Evolutionary conservation across 345 rosid genomes (phyloP), one percentile per base, ranked within the genome.

Genomic region (Dipteronia sinensis): DNA sequence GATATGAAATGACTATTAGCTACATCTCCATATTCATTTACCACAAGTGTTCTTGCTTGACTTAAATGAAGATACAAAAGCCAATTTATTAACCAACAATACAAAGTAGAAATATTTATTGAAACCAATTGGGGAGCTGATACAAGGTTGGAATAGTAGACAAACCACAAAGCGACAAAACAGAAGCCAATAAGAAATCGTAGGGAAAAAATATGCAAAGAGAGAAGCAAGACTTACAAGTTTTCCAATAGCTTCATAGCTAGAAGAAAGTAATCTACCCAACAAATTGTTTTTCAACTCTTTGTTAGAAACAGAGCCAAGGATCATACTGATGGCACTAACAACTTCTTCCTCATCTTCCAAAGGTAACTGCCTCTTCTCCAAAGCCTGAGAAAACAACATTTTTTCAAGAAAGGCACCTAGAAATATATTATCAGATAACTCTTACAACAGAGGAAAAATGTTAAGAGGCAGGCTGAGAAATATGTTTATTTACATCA

Each of bases 321-420:
- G 89, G 81, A 92, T 85, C 78, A 85, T 79, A 82, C 87, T 92
- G 76, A 93, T 88, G 20, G 98, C 98, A 65, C 88, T 85, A 69
- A 90, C 87, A 77, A 93, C 90, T 88, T 93, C 99, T 83, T 90
- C 98, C 85, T 93, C 99, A 76, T 90, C 98, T 86, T 93, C 96
- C 83, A 90, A 84, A 77, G 97, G 88, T 85, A 93, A 82, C 79
- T 83, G 85, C 76, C 85, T 87, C 85, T 89, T 91, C 80, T 90
- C 97, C 88, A 95, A 83, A 71, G 90, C 87, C 93, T 91, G 87
- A 20, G 64, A 73, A 70, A 65, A 7, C 59, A 44, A 69, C 11
- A 19, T 58, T 64, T 22, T 55, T 19, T 19, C 29, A 31, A 27
- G 23, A 40, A 55, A 40, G 49, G 25, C 17, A 16, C 20, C 10